Evolutionary conservation across 495 filamentous ascomycete genomes (phyloP).

Genomic region (Neurospora sublineolata): DNA sequence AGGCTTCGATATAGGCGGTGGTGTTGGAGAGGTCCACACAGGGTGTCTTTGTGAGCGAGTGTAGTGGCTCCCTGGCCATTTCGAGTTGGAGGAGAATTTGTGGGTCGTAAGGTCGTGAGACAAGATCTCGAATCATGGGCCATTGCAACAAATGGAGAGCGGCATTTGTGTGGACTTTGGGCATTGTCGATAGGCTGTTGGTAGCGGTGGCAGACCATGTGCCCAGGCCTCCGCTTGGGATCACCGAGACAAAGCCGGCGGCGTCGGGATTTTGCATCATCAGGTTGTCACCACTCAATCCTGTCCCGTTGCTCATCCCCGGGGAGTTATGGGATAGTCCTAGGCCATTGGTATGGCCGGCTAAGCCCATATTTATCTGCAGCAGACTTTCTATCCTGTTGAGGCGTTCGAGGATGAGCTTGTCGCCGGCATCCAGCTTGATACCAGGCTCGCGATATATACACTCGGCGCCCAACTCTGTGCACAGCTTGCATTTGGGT

Average conservation of each 20-base stretch:
- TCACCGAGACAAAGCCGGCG: constrained; percentile 42
- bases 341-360: constrained; percentile 31
- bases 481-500: constrained; percentile 73
- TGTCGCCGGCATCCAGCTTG: constrained; percentile 78
- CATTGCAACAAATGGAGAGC: constrained; percentile 68
- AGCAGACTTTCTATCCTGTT: constrained; percentile 66
- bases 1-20: constrained; percentile 60
- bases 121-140: constrained; percentile 66
- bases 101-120: constrained; percentile 65
- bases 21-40: constrained; percentile 64
- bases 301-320: constrained; percentile 59
- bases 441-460: constrained; percentile 77
- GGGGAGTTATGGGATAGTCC: constrained; percentile 46
- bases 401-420: constrained; percentile 68
- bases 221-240: constrained; percentile 54
- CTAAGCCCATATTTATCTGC: constrained; percentile 47
- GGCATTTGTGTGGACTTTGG: constrained; percentile 69
- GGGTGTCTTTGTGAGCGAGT: constrained; percentile 47
- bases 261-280: constrained; percentile 26
- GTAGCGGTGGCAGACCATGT: constrained; percentile 53
- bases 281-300: constrained; percentile 52
- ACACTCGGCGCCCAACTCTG: constrained; percentile 70
- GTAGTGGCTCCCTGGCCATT: constrained; percentile 62
- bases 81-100: constrained; percentile 72
- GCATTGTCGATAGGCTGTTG: constrained; percentile 74